Evolutionary conservation across 2,329 filamentous ascomycete species (phyloP).

Genomic region (Colletotrichum acutatum): DNA sequence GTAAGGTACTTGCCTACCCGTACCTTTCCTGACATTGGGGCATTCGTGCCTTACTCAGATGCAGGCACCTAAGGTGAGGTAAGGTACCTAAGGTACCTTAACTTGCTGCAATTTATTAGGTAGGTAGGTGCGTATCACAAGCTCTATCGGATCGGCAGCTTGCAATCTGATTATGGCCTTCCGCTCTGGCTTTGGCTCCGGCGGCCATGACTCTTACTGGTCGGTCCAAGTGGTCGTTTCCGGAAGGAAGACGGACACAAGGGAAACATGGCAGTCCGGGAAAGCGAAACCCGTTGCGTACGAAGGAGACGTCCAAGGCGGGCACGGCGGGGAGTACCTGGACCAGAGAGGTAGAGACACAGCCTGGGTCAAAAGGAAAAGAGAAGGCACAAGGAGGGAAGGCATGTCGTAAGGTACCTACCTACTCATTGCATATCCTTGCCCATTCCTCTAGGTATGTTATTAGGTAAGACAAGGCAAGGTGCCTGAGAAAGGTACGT

Average conservation of each 20-base stretch:
- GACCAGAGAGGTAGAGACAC: neutral
- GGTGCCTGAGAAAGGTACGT: no score
- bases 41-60: neutral
- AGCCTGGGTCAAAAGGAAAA: neutral
- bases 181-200: neutral
- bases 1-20: neutral
- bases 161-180: neutral
- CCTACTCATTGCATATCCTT: slow-evolving; percentile 7
- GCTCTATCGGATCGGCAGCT: neutral
- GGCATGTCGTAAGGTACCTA: neutral
- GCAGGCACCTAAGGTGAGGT: neutral
- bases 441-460: neutral
- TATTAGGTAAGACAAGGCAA: neutral
- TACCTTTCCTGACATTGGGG: neutral
- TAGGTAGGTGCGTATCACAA: neutral
- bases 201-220: neutral
- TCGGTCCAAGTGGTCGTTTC: neutral
- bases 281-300: neutral
- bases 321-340: neutral
- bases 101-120: neutral
- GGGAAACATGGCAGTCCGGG: neutral
- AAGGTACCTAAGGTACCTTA: no score
- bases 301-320: neutral
- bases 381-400: neutral
- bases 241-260: neutral